Percentiles rank a stretch among this genome's conserved stretches.
These are phyloP conservation scores for Meyerozyma smithsonii DNA, from an alignment of 1,139 yeast genomes.

Conservation along the genomic window DNA sequence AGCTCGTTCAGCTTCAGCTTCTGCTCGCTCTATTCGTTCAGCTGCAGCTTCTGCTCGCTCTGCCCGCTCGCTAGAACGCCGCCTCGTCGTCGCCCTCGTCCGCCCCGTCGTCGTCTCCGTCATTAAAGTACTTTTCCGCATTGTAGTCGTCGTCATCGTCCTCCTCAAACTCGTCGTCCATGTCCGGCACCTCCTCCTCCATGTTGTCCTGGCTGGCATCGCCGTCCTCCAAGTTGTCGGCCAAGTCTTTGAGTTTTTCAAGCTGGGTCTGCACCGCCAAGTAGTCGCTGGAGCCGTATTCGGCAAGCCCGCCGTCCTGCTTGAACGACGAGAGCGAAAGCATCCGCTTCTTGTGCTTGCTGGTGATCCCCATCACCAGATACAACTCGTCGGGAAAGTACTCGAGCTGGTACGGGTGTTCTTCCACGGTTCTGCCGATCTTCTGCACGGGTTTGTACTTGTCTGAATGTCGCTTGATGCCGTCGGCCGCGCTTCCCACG, in stretches of 20 bases:
- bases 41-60: too few species aligned
- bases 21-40: too few species aligned
- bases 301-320: slow-evolving; percentile 43
- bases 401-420: slow-evolving; percentile 70
- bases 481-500: slow-evolving; percentile 33
- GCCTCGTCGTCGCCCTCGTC: slow-evolving; percentile 83
- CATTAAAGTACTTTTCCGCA: slow-evolving; percentile 55
- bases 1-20: too few species aligned
- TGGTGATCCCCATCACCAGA: slow-evolving; percentile 65
- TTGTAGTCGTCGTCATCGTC: slow-evolving; percentile 64
- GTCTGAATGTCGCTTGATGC: slow-evolving; percentile 72
- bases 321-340: slow-evolving; percentile 47
- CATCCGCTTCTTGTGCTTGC: slow-evolving; percentile 48
- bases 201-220: slow-evolving; percentile 23
- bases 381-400: slow-evolving; percentile 81
- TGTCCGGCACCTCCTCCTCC: slow-evolving; percentile 41
- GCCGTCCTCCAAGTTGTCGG: slow-evolving; percentile 49
- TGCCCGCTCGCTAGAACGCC: slow-evolving; percentile 58
- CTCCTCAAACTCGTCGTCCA: slow-evolving; percentile 57
- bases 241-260: slow-evolving; percentile 58
- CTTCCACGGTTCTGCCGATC: slow-evolving; percentile 74
- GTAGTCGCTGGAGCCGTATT: slow-evolving; percentile 21
- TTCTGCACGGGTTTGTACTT: slow-evolving; percentile 66
- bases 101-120: slow-evolving; percentile 72
- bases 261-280: slow-evolving; percentile 41